Evolutionary conservation across 768 basidiomycete species (phyloP), one percentile per base, ranked within the genome.

Genomic region (Kwoniella sp.): DNA sequence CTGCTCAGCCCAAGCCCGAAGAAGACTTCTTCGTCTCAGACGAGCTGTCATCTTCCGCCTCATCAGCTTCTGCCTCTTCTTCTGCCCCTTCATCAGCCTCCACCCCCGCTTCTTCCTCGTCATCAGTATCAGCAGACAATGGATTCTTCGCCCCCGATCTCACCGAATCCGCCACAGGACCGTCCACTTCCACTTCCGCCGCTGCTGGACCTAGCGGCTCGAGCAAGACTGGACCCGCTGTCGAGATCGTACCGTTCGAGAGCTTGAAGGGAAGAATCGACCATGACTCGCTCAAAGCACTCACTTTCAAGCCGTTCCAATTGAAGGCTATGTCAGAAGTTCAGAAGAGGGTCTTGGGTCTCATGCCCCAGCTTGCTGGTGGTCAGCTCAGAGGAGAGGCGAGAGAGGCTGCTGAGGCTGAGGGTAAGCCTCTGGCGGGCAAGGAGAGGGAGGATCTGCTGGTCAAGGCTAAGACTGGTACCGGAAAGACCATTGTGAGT

Each of bases 391-490:
- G 75, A 46, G 71, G 65, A 47, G 55, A 37, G 15, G 76, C 63
- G 6, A 65, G 59, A 37, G 47, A 50, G 51, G 62, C 63, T 30
- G 73, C 61, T 22, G 68, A 74, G 55, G 68, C 63, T 26, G 37
- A 49, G 15, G 69, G 65, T 29, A 55, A 47, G 55, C 63, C 58
- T 17, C 57, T 63, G 36, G 56, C 54, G 47, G 47, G 19, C n/a
- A 25, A n/a, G 15, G 70, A 68, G 8, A 74, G 76, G 56, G 64
- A 72, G 52, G 92, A 97, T 77, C 79, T 94, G 24, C 83, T 95
- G 49, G 91, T 94, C 60, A 88, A 90, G 76, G 90, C 92, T 4
- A 89, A 88, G 77, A 92, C 92, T 0, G 91, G 92, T 27, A 92
- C 91, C 0, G 92, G 91, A 30, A 95, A 94, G 81, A 94, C 91